phyloP scores from a whole-genome alignment of 139 green algal genomes.

The Chlorella sorokiniana region DNA sequence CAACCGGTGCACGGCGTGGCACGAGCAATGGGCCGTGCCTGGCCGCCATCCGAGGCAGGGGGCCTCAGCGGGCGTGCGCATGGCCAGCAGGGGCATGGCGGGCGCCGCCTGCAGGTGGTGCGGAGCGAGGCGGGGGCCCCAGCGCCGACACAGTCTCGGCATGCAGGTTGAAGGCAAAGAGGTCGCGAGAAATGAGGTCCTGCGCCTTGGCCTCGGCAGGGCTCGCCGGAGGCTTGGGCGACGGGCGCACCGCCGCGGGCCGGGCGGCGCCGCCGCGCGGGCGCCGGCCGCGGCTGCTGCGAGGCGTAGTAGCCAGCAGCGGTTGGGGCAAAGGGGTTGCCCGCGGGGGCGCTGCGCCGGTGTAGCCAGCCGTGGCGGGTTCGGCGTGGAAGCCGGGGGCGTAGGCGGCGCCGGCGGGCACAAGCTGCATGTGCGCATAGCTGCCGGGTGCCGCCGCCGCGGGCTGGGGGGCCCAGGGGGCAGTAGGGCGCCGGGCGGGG shows the following conservation, averaged over 20 bases:
- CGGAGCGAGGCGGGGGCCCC: not conserved
- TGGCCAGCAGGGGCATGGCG: not conserved
- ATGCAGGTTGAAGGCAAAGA: constrained; percentile 24
- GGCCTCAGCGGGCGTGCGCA: not conserved
- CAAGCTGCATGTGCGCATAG: constrained; percentile 3
- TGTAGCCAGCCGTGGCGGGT: not conserved
- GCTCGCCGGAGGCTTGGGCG: not conserved
- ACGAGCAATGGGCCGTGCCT: too few species aligned
- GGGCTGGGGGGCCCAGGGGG: constrained; percentile 26
- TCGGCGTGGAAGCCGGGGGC: not conserved
- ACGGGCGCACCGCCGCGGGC: not conserved
- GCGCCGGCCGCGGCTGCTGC: not conserved
- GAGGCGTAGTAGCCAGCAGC: not conserved
- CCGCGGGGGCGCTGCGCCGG: not conserved
- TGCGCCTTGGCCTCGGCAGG: constrained; percentile 19
- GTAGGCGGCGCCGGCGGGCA: not conserved
- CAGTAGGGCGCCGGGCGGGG: constrained; percentile 14
- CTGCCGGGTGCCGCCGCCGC: not conserved
- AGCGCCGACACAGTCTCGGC: constrained; percentile 20
- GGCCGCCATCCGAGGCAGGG: too few species aligned
- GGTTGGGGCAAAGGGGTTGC: not conserved
- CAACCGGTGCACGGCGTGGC: too few species aligned
- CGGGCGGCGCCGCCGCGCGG: not conserved
- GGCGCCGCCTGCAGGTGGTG: not conserved
- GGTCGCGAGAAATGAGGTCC: not conserved